Conservation (phyloP, 345 rosid species). For the Cardiospermum halicacabum region DNA sequence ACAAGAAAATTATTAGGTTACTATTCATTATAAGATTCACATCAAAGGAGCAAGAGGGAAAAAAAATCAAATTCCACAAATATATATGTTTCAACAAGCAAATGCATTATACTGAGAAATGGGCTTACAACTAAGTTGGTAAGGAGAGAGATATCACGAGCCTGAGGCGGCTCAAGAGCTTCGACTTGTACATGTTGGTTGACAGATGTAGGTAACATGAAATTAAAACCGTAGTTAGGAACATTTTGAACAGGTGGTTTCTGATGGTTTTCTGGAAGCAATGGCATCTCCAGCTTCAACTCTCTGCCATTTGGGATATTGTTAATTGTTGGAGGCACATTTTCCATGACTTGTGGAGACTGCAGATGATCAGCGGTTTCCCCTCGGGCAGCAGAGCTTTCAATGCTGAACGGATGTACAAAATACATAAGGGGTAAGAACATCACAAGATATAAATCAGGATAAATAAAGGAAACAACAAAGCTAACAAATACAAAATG, state of each 20-base stretch:
- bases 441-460: background rate
- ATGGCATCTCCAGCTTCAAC: constrained; percentile 31
- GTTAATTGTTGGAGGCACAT: constrained; percentile 23
- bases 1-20: background rate
- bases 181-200: constrained; percentile 43
- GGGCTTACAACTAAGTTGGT: constrained; percentile 36
- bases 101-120: background rate
- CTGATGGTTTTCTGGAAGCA: constrained; percentile 43
- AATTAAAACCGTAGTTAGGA: constrained; percentile 45
- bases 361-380: constrained; percentile 37
- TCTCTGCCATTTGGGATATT: constrained; percentile 21
- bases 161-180: constrained; percentile 50
- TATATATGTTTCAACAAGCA: background rate
- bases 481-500: background rate
- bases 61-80: background rate
- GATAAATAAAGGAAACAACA: too few relatives aligned
- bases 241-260: constrained; percentile 42
- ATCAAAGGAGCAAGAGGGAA: background rate
- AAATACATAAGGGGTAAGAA: background rate
- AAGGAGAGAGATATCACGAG: constrained; percentile 32
- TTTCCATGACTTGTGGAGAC: constrained; percentile 32
- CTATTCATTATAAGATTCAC: background rate
- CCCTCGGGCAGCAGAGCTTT: constrained; percentile 30
- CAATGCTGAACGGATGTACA: constrained; percentile 31
- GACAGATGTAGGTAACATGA: constrained; percentile 43